phyloP scores from a whole-genome alignment of 2,329 filamentous ascomycete genomes.

The Cryphonectria carpinicola region DNA sequence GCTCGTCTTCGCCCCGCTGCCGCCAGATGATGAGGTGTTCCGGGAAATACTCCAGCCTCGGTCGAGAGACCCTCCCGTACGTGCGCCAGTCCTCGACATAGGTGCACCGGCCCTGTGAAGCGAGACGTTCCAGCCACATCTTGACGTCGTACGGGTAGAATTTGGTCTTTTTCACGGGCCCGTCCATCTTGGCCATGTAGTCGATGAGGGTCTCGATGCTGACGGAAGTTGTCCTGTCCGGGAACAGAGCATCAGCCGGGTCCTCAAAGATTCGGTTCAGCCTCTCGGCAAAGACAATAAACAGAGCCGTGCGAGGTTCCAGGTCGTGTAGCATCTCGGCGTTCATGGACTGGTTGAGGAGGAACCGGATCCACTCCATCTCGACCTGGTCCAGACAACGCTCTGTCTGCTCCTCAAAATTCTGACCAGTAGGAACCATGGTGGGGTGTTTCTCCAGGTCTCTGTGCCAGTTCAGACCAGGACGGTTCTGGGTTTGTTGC shows the following conservation, averaged over 20 bases:
- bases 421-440: background rate
- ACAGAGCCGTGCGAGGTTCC: slow-evolving; percentile 36
- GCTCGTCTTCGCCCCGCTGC: slow-evolving; percentile 8
- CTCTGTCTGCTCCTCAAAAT: background rate
- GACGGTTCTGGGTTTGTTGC: slow-evolving; percentile 15
- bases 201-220: slow-evolving; percentile 36
- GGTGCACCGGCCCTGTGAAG: slow-evolving; percentile 33
- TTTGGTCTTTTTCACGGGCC: slow-evolving; percentile 31
- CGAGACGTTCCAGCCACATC: slow-evolving; percentile 38
- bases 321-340: slow-evolving; percentile 31
- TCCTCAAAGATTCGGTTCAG: slow-evolving; percentile 41
- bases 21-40: slow-evolving; percentile 38
- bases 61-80: slow-evolving; percentile 37
- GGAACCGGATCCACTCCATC: slow-evolving; percentile 39
- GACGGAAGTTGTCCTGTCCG: slow-evolving; percentile 29
- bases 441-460: background rate
- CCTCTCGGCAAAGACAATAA: slow-evolving; percentile 39
- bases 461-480: background rate
- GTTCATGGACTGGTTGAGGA: slow-evolving; percentile 37
- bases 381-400: slow-evolving; percentile 35
- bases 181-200: slow-evolving; percentile 35
- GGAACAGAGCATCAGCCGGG: slow-evolving; percentile 35
- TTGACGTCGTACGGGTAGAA: slow-evolving; percentile 39
- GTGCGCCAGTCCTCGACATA: slow-evolving; percentile 31
- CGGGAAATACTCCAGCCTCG: slow-evolving; percentile 36